Conservation (phyloP, 2,329 filamentous ascomycete species). For the Neophaeococcomyces mojaviensis region DNA sequence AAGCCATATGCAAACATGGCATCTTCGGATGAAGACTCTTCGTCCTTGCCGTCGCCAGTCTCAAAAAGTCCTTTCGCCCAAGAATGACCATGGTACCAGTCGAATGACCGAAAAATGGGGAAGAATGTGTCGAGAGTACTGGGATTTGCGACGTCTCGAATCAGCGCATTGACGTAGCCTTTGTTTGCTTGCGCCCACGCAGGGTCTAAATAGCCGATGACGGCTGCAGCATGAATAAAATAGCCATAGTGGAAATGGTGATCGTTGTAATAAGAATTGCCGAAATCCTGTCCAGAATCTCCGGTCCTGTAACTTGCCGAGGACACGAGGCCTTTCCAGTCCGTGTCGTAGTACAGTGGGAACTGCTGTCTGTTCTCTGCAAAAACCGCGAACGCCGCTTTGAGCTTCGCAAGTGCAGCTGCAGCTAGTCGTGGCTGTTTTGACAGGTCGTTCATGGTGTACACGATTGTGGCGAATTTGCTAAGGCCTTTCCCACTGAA, state of each 20-base stretch:
- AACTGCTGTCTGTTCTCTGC: conserved; percentile 59
- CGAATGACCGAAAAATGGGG: conserved; percentile 75
- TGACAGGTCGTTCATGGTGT: conserved; percentile 57
- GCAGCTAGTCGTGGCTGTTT: conserved; percentile 51
- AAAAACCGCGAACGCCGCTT: conserved; percentile 60
- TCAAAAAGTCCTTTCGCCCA: conserved; percentile 64
- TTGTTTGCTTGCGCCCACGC: conserved; percentile 66
- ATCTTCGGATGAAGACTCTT: conserved; percentile 85
- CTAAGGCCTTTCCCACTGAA: conserved; percentile 79
- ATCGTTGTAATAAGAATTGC: conserved; percentile 69
- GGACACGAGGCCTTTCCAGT: conserved; percentile 76
- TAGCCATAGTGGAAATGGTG: conserved; percentile 68
- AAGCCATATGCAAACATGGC: conserved; percentile 77
- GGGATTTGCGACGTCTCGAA: conserved; percentile 78
- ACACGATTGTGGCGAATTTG: conserved; percentile 66
- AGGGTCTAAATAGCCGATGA: conserved; percentile 72
- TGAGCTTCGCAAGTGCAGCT: conserved; percentile 54
- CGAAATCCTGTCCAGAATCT: conserved; percentile 70
- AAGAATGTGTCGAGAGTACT: conserved; percentile 63
- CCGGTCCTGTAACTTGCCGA: conserved; percentile 63
- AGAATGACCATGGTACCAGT: conserved; percentile 91
- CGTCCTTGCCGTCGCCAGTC: conserved; percentile 47
- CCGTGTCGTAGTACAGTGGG: conserved; percentile 48
- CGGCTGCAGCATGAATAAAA: conserved; percentile 76
- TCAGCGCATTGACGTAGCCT: conserved; percentile 72